A percentile compares a stretch with the other conserved stretches of the same genome.
Evolutionary conservation across 768 basidiomycete genomes (phyloP).

Genomic region (Serendipita sp.): DNA sequence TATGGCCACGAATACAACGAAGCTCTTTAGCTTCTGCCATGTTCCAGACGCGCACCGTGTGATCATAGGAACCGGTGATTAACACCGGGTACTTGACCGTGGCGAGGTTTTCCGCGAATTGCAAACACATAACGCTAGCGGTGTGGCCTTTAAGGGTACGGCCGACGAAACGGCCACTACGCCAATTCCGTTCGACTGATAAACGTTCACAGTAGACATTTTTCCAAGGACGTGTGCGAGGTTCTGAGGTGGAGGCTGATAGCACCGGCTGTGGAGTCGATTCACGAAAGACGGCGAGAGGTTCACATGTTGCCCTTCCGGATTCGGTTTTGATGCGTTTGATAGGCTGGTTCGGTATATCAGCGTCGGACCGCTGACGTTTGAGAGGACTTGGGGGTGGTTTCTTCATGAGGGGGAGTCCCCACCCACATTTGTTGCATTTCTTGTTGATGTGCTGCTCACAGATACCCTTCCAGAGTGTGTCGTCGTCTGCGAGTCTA

Average conservation of each 20-base stretch:
- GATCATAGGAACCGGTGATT: constrained; percentile 95
- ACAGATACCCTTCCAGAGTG: constrained; percentile 91
- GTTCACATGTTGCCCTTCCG: constrained; percentile 14
- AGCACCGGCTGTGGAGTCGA: constrained; percentile 12
- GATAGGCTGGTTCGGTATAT: not conserved
- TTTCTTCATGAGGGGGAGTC: constrained; percentile 77
- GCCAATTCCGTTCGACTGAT: constrained; percentile 93
- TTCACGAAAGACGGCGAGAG: constrained; percentile 8
- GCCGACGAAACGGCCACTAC: constrained; percentile 74
- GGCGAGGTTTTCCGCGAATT: constrained; percentile 71
- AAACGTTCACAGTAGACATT: constrained; percentile 97
- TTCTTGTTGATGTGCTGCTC: constrained; percentile 97
- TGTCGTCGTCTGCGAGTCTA: constrained; percentile 80
- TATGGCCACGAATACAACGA: constrained; percentile 75
- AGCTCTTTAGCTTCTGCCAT: constrained; percentile 79
- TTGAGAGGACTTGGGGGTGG: constrained; percentile 20
- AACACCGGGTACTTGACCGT: constrained; percentile 84
- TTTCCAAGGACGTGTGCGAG: constrained; percentile 86
- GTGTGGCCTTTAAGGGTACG: constrained; percentile 84
- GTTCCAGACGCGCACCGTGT: constrained; percentile 91
- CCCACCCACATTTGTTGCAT: constrained; percentile 96
- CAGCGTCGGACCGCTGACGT: constrained; percentile 14
- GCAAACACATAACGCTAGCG: constrained; percentile 94
- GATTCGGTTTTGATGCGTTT: constrained; percentile 22
- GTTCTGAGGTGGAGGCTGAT: constrained; percentile 15